Evolutionary conservation across 2,329 filamentous ascomycete genomes (phyloP).

Genomic region (Aspergillus ochraceus): DNA sequence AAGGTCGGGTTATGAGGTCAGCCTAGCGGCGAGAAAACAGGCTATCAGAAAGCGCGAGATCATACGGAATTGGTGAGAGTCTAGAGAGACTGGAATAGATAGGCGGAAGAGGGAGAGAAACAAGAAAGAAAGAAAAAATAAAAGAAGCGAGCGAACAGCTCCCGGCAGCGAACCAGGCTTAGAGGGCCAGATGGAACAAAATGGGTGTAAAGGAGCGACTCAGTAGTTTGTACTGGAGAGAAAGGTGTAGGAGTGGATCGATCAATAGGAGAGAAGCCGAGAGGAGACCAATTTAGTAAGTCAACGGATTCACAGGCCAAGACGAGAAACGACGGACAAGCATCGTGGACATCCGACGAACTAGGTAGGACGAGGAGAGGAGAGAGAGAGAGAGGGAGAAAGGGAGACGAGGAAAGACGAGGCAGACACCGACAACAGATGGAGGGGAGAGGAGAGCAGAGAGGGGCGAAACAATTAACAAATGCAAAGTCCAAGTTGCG

Average conservation of each 20-base stretch:
- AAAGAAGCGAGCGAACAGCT: slow-evolving; percentile 12
- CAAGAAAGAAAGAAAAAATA: neutral
- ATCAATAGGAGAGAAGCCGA: neutral
- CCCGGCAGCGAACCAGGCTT: slow-evolving; percentile 13
- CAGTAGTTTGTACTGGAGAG: slow-evolving; percentile 4
- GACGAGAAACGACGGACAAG: slow-evolving; percentile 13
- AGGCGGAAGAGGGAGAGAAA: neutral
- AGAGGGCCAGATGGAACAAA: slow-evolving; percentile 3
- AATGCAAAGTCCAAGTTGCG: too few species aligned
- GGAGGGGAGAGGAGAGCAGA: neutral
- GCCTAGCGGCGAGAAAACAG: neutral
- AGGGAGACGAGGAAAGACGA: neutral
- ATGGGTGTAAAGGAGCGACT: slow-evolving; percentile 19
- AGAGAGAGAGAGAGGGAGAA: slow-evolving; percentile 1
- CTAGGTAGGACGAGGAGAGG: neutral
- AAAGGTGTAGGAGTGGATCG: neutral
- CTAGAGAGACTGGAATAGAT: neutral
- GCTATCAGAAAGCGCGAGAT: neutral
- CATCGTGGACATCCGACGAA: slow-evolving; percentile 12
- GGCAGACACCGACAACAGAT: neutral
- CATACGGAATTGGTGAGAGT: neutral
- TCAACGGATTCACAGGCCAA: slow-evolving; percentile 10
- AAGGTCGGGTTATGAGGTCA: neutral
- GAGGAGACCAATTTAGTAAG: slow-evolving; percentile 10
- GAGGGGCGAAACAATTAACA: neutral